Percentiles rank a stretch among this genome's conserved stretches.
phyloP scores from a whole-genome alignment of 345 rosid species.

The Tarenaya hassleriana region DNA sequence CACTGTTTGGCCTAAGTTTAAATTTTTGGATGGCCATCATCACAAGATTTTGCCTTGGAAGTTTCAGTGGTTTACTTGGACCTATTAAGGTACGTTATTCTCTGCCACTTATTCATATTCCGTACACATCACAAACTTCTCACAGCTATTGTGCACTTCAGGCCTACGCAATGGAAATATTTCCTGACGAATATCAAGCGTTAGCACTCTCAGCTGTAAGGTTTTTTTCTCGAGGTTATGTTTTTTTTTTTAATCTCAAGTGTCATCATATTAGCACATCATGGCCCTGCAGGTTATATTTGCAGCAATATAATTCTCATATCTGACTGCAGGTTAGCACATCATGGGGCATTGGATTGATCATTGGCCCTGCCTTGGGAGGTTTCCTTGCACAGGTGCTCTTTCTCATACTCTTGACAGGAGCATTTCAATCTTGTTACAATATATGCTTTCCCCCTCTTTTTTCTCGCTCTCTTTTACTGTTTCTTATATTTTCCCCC shows the following conservation, averaged over 20 bases:
- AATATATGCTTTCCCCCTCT: background rate
- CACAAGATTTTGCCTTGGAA: constrained; percentile 81
- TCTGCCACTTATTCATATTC: background rate
- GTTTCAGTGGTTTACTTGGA: constrained; percentile 87
- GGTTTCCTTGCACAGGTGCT: constrained; percentile 91
- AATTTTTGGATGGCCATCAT: constrained; percentile 93
- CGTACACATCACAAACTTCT: background rate
- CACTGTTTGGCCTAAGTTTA: constrained; percentile 79
- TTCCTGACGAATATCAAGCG: constrained; percentile 71
- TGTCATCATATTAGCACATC: background rate
- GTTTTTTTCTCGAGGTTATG: constrained; percentile 5
- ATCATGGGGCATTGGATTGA: constrained; percentile 93
- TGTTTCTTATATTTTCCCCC: background rate
- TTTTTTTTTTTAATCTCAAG: background rate
- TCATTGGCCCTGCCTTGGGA: constrained; percentile 94
- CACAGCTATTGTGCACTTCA: constrained; percentile 20
- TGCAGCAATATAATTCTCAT: no score
- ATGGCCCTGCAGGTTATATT: no score
- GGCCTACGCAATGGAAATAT: constrained; percentile 79
- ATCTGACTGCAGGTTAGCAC: constrained; percentile 61
- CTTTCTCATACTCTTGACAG: background rate
- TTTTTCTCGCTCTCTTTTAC: background rate
- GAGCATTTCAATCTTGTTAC: background rate
- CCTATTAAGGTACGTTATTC: constrained; percentile 57
- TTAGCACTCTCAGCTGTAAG: constrained; percentile 83